A percentile compares a stretch with the other conserved stretches of the same genome.
Conservation (phyloP, 2,329 filamentous ascomycete species). For the Hymenoscyphus infarciens region DNA sequence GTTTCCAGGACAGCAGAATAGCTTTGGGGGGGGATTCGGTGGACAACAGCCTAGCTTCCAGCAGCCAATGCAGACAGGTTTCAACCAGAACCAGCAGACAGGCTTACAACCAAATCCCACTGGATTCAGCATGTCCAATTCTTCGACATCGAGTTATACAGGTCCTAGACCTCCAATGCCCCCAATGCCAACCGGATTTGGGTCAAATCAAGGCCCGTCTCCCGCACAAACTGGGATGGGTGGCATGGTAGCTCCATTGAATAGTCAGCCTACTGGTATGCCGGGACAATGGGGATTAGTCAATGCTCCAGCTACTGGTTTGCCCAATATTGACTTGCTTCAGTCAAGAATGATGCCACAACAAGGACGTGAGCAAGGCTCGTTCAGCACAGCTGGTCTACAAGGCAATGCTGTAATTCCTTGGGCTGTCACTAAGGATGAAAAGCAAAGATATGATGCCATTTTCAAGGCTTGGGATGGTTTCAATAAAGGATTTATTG, state of each 20-base stretch:
- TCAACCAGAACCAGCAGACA: conserved; percentile 50
- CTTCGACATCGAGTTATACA: conserved; percentile 74
- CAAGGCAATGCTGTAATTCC: conserved; percentile 93
- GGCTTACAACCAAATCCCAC: conserved; percentile 66
- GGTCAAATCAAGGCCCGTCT: conserved; percentile 56
- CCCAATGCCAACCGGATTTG: conserved; percentile 75
- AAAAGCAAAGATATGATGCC: conserved; percentile 94
- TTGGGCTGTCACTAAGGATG: conserved; percentile 98
- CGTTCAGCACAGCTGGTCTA: conserved; percentile 80
- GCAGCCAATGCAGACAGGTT: conserved; percentile 49
- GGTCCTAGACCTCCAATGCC: conserved; percentile 78
- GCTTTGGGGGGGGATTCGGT: conserved; percentile 42
- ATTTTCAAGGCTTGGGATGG: conserved; percentile 97
- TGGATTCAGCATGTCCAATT: conserved; percentile 64
- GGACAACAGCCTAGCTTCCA: conserved; percentile 39
- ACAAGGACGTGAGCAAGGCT: conserved; percentile 77
- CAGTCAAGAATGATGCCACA: conserved; percentile 98
- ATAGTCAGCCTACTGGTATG: conserved; percentile 88
- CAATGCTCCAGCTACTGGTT: conserved; percentile 81
- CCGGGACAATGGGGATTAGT: conserved; percentile 99
- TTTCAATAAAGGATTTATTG: conserved; percentile 86
- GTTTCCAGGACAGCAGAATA: conserved; percentile 53
- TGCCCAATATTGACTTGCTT: conserved; percentile 91
- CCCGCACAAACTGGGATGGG: conserved; percentile 63
- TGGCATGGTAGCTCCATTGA: conserved; percentile 56